Conservation (phyloP, 2,329 filamentous ascomycete species). For the Cordyceps tenuipes region DNA sequence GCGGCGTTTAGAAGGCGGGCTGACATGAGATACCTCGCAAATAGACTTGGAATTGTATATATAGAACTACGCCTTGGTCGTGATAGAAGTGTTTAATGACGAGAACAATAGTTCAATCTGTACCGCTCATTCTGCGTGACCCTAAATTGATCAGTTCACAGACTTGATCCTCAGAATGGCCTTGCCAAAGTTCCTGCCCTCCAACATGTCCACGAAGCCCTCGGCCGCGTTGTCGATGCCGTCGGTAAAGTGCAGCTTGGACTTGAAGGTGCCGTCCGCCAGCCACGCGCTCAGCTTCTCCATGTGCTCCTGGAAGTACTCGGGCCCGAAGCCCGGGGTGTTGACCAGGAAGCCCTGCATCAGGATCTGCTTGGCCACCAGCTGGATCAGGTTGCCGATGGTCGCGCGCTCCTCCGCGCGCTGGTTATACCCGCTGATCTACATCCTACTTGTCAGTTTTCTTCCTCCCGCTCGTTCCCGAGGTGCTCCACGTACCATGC, state of each 20-base stretch:
- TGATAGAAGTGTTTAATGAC: neutral
- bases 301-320: slow-evolving; percentile 63
- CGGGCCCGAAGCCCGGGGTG: slow-evolving; percentile 56
- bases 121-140: neutral
- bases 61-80: neutral
- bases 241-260: slow-evolving; percentile 57
- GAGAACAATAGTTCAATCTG: neutral
- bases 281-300: slow-evolving; percentile 70
- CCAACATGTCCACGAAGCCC: slow-evolving; percentile 65
- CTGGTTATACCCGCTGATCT: slow-evolving; percentile 68
- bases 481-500: slow-evolving; percentile 40
- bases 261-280: slow-evolving; percentile 64
- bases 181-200: slow-evolving; percentile 81
- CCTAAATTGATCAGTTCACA: neutral
- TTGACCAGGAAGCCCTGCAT: slow-evolving; percentile 70
- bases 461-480: slow-evolving; percentile 3
- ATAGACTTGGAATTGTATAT: slow-evolving; percentile 1
- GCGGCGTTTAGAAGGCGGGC: neutral
- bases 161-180: slow-evolving; percentile 58
- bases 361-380: slow-evolving; percentile 61
- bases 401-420: slow-evolving; percentile 48
- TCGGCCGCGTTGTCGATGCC: slow-evolving; percentile 74
- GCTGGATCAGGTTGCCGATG: slow-evolving; percentile 54
- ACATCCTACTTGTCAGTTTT: neutral
- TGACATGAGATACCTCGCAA: neutral